Evolutionary conservation across 257 asterid genomes (phyloP).

Genomic region (Cinchona pubescens): DNA sequence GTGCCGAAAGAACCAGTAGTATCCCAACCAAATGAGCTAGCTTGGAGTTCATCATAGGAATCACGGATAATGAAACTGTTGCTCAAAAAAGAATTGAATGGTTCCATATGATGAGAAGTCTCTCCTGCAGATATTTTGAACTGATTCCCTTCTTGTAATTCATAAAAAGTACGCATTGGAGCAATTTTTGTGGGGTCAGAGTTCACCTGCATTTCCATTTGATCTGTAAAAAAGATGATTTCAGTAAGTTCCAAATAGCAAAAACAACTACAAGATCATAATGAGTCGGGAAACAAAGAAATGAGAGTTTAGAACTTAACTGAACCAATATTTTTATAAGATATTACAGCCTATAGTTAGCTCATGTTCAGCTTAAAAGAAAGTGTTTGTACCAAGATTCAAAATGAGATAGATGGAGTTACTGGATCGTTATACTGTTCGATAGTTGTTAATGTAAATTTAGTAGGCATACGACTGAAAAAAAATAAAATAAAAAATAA

Average conservation of each 20-base stretch:
- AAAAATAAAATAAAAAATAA: too few relatives aligned
- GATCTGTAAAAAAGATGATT: conserved; percentile 29
- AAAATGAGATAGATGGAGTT: neutral
- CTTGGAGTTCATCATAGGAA: conserved; percentile 36
- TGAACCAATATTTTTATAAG: neutral
- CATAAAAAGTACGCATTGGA: conserved; percentile 23
- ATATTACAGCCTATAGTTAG: neutral
- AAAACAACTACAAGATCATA: neutral
- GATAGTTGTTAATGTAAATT: too few relatives aligned
- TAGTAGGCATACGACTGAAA: too few relatives aligned
- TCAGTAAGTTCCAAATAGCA: neutral
- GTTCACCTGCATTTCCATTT: conserved; percentile 32
- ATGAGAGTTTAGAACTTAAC: neutral
- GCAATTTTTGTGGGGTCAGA: conserved; percentile 32
- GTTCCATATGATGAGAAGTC: conserved; percentile 38
- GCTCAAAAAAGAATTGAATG: conserved; percentile 32
- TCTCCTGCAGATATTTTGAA: conserved; percentile 37
- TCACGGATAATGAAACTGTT: conserved; percentile 37
- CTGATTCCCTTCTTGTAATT: conserved; percentile 31
- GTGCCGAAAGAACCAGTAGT: conserved; percentile 27
- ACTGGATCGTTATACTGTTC: neutral
- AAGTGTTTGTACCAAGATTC: neutral
- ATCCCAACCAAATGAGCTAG: conserved; percentile 33
- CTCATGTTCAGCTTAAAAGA: neutral
- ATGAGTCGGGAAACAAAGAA: neutral